Evolutionary conservation across 2,329 filamentous ascomycete genomes (phyloP).

Genomic region (Phaeomoniella chlamydospora): DNA sequence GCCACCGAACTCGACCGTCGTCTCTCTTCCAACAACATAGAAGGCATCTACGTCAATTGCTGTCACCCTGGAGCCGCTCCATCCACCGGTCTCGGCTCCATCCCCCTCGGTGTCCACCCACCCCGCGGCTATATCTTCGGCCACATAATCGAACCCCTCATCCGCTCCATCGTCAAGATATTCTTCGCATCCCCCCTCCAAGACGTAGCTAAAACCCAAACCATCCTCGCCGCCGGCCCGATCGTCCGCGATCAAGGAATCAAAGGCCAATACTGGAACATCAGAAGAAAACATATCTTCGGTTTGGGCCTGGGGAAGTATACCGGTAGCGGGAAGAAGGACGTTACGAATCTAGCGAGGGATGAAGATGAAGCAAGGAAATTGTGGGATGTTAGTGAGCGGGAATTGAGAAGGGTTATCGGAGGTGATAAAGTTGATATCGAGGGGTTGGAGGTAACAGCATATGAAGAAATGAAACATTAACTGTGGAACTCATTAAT

Average conservation of each 20-base stretch:
- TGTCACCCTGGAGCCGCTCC: background rate
- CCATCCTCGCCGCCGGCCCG: background rate
- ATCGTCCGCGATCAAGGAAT: background rate
- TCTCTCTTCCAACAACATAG: background rate
- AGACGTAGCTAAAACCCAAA: background rate
- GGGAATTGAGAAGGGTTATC: background rate
- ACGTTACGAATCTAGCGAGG: background rate
- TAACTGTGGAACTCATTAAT: too few relatives aligned
- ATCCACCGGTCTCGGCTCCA: background rate
- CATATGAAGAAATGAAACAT: too few relatives aligned
- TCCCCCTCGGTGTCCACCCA: too few relatives aligned
- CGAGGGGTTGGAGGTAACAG: too few relatives aligned
- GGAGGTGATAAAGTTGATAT: too few relatives aligned
- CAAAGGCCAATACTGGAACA: constrained; percentile 5
- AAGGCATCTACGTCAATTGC: background rate
- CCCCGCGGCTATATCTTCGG: too few relatives aligned
- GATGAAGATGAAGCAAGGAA: background rate
- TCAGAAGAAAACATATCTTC: background rate
- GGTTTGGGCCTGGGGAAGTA: background rate
- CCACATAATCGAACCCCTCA: background rate
- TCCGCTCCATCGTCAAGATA: background rate
- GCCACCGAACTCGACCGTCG: background rate
- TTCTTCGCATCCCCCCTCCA: background rate
- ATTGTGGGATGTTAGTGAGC: background rate
- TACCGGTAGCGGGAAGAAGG: background rate